phyloP scores from a whole-genome alignment of 2,329 filamentous ascomycete genomes.

The Sporothrix brunneoviolacea region DNA sequence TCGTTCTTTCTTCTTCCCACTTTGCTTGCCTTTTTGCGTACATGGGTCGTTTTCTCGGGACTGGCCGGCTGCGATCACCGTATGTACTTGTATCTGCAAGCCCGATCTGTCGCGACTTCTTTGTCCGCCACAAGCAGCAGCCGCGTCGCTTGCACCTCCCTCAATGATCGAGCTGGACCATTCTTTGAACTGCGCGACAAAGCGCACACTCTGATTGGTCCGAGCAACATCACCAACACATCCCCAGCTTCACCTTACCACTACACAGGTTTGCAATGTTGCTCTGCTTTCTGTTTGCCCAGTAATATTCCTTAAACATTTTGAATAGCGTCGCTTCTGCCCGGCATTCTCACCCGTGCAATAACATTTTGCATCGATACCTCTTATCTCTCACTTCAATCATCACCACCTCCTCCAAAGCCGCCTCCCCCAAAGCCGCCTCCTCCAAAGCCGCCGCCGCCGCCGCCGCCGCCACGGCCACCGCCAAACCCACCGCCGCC shows the following conservation, averaged over 20 bases:
- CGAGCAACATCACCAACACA: neutral
- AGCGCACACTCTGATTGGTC: slow-evolving; percentile 3
- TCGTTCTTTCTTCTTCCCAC: slow-evolving; percentile 10
- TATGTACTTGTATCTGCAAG: neutral
- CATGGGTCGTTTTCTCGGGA: slow-evolving; percentile 15
- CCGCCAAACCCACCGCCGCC: neutral
- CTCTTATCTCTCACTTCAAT: too few relatives aligned
- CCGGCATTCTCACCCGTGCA: too few relatives aligned
- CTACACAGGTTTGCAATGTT: neutral
- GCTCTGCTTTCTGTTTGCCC: too few relatives aligned
- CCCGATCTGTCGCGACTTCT: neutral
- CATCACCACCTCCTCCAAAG: too few relatives aligned
- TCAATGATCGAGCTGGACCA: too few relatives aligned
- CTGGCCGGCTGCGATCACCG: slow-evolving; percentile 8
- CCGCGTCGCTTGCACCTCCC: too few relatives aligned
- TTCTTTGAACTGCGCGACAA: too few relatives aligned
- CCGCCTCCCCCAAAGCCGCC: too few relatives aligned
- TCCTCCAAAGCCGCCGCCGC: neutral
- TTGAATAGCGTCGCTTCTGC: too few relatives aligned
- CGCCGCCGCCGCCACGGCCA: neutral
- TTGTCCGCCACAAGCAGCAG: too few relatives aligned
- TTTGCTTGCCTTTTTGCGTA: slow-evolving; percentile 2
- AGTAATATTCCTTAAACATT: too few relatives aligned
- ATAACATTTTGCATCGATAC: too few relatives aligned
- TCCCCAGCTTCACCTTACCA: neutral